Evolutionary conservation across 164 flowering plant genomes (phyloP).

Genomic region (Chloranthus sessilifolius): DNA sequence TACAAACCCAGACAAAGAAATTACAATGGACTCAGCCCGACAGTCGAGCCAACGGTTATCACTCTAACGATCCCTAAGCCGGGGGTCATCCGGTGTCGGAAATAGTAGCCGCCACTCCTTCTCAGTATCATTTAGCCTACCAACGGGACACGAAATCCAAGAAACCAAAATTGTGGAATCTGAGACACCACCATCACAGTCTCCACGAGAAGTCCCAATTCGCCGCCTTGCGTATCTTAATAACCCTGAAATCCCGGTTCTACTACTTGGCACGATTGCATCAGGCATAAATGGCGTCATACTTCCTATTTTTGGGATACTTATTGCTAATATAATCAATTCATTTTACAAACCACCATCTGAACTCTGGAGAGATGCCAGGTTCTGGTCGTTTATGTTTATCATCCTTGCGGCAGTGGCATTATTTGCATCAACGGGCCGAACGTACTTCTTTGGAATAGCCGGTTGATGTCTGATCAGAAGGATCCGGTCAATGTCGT

Average conservation of each 20-base stretch:
- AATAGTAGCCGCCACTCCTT: conserved; percentile 23
- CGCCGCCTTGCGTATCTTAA: conserved; percentile 37
- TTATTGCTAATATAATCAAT: conserved; percentile 28
- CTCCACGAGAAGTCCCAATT: conserved; percentile 25
- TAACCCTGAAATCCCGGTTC: conserved; percentile 39
- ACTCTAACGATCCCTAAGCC: conserved; percentile 19
- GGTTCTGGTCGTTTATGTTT: conserved; percentile 37
- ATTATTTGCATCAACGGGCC: conserved; percentile 9
- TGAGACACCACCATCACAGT: neutral
- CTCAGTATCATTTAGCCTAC: conserved; percentile 20
- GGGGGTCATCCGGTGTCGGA: conserved; percentile 28
- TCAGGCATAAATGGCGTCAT: conserved; percentile 33
- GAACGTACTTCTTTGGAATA: conserved; percentile 18
- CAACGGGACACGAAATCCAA: conserved; percentile 11
- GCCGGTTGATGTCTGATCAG: conserved; percentile 20
- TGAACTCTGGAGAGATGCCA: conserved; percentile 28
- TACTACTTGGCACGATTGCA: conserved; percentile 27
- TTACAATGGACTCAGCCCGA: conserved; percentile 15
- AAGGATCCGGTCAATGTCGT: conserved; percentile 22
- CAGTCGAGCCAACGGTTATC: conserved; percentile 19
- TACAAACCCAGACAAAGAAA: conserved; percentile 19
- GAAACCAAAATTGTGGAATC: conserved; percentile 10
- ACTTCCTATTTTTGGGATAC: conserved; percentile 30
- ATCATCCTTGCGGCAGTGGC: conserved; percentile 21
- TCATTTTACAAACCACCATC: conserved; percentile 25